Percentiles rank a stretch among this genome's conserved stretches.
Conservation (phyloP, 768 basidiomycete genomes). For the Amanita molliuscula region DNA sequence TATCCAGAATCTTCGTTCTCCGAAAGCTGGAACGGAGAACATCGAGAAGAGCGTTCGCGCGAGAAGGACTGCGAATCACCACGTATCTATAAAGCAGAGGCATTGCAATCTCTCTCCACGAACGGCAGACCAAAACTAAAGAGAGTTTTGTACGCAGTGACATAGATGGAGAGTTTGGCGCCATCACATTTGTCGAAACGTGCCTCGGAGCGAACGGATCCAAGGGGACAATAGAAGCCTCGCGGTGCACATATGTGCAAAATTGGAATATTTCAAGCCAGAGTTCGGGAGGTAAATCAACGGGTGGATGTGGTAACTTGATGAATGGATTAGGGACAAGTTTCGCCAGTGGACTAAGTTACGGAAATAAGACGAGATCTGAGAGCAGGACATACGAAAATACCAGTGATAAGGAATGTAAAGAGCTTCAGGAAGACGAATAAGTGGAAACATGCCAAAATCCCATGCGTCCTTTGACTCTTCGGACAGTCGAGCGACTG, state of each 20-base stretch:
- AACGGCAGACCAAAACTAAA: constrained; percentile 35
- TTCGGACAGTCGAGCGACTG: neutral
- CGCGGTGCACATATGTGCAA: constrained; percentile 36
- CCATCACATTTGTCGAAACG: constrained; percentile 33
- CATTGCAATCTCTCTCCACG: constrained; percentile 33
- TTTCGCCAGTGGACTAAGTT: constrained; percentile 3
- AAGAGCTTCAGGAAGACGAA: constrained; percentile 7
- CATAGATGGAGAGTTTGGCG: constrained; percentile 32
- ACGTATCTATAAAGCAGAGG: constrained; percentile 37
- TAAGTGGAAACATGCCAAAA: constrained; percentile 2
- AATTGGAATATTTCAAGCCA: constrained; percentile 51
- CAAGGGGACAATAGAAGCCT: constrained; percentile 31
- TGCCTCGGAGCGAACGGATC: constrained; percentile 35
- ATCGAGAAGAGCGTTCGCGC: constrained; percentile 26
- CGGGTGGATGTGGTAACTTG: constrained; percentile 13
- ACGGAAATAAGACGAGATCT: constrained; percentile 3
- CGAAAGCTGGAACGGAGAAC: constrained; percentile 21
- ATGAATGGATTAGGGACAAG: constrained; percentile 4
- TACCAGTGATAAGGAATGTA: constrained; percentile 10
- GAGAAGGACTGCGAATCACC: constrained; percentile 32
- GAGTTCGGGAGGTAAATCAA: constrained; percentile 36
- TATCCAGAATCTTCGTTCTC: constrained; percentile 1
- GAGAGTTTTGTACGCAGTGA: constrained; percentile 40
- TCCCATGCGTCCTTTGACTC: neutral
- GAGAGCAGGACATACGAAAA: neutral